Evolutionary conservation across 352 stramenopile species (phyloP), one percentile per base, ranked within the genome.

Genomic region (Phytophthora brassicae): DNA sequence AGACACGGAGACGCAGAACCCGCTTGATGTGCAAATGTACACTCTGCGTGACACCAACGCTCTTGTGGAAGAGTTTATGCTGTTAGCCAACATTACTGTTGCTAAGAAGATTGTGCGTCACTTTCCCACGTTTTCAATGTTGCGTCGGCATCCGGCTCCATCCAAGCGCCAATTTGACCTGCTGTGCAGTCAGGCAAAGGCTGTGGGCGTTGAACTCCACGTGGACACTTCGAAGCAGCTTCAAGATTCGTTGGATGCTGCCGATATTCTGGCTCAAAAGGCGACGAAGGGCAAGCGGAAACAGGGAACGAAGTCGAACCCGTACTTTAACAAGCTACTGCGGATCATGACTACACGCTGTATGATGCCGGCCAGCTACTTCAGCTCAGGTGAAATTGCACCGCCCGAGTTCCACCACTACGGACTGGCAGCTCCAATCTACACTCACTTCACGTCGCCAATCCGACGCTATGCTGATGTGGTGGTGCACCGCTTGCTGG

Each of bases 361-460:
- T 72, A 99, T 99, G 97, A 98, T 97, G 74, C 97, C 97, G 8
- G 97, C 97, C 11, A 94, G 98, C 48, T 99, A 99, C 72, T 99
- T 99, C 65, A 98, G 93, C 61, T 99, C 95, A 12, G 97, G 96
- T 46, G 97, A 99, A 64, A 87, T 98, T 26, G 79, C 95, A 19
- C 89, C 96, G 5, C 90, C 88, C 6, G 95, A 99, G 65, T 99
- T 97, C 85, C 93, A 98, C 59, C 98, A 99, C 77, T 99, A 99
- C 70, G 94, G 98, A 29, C 84, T 99, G 9, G 97, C 97, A 11
- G 96, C 97, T 8, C 94, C 96, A 5, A 98, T 99, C 23, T 99
- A 99, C 77, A 99, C 97, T 29, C 97, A 99, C 75, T 99, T 99
- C 68, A 99, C 98, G 26, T 98, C 94, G n/a, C 98, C 98, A 4